Conservation (phyloP, 768 basidiomycete species). For the Pholiota conissans region DNA sequence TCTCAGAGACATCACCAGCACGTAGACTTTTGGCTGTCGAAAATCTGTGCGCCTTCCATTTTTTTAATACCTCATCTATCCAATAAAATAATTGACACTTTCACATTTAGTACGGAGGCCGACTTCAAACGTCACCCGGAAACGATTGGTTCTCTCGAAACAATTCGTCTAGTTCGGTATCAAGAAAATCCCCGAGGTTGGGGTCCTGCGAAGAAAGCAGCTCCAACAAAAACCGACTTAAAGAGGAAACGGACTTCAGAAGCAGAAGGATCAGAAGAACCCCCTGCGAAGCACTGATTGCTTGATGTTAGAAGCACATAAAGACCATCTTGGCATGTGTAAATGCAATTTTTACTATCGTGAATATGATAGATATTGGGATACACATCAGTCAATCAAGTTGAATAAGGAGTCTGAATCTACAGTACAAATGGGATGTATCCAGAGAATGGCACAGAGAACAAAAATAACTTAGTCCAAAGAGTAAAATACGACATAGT, state of each 20-base stretch:
- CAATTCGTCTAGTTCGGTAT: slow-evolving; percentile 82
- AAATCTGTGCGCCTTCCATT: slow-evolving; percentile 49
- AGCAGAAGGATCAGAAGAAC: slow-evolving; percentile 19
- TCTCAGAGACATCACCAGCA: slow-evolving; percentile 74
- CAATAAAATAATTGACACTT: slow-evolving; percentile 10
- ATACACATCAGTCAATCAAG: slow-evolving; percentile 3
- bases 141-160: slow-evolving; percentile 56
- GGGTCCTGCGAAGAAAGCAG: slow-evolving; percentile 81
- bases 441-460: slow-evolving; percentile 5
- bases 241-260: slow-evolving; percentile 24
- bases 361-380: slow-evolving; percentile 4
- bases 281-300: slow-evolving; percentile 19
- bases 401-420: not conserved
- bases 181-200: slow-evolving; percentile 94
- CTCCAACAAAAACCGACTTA: slow-evolving; percentile 13
- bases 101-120: slow-evolving; percentile 48
- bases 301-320: not conserved
- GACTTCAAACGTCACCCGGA: slow-evolving; percentile 77
- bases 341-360: too few species aligned
- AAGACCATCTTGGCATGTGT: too few species aligned
- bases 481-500: not conserved
- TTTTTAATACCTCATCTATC: not conserved
- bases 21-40: slow-evolving; percentile 66
- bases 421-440: slow-evolving; percentile 9
- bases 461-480: slow-evolving; percentile 22